Evolutionary conservation across 2,329 filamentous ascomycete genomes (phyloP).

Genomic region (Aspergillus floridensis): DNA sequence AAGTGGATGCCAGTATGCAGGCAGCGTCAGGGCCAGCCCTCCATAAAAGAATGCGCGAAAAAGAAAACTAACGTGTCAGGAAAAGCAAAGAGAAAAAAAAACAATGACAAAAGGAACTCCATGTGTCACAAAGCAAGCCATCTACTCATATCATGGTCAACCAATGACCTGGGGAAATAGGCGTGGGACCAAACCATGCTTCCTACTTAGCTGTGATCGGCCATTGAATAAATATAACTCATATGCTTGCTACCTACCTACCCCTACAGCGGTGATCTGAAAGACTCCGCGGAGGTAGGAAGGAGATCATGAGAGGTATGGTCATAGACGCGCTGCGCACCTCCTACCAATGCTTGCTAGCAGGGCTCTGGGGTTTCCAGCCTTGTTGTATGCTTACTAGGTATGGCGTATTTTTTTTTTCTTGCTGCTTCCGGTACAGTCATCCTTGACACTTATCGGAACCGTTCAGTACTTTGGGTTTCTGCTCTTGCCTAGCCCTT

Average conservation of each 20-base stretch:
- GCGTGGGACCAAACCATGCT: background rate
- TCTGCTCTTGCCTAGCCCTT: no score
- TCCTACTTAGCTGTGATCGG: background rate
- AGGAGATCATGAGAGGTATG: background rate
- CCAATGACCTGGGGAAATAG: background rate
- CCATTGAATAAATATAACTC: background rate
- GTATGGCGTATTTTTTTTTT: no score
- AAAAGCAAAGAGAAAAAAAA: no score
- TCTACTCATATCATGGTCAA: background rate
- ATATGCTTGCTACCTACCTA: background rate
- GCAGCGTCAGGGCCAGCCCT: background rate
- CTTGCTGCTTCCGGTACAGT: no score
- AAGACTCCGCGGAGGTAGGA: background rate
- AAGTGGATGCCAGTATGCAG: background rate
- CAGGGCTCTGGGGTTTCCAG: no score
- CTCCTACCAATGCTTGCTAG: background rate
- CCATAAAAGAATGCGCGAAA: background rate
- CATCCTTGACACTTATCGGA: no score
- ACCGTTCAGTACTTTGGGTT: no score
- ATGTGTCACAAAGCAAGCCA: constrained; percentile 4
- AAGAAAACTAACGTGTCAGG: no score
- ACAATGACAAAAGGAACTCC: background rate
- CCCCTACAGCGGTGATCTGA: background rate
- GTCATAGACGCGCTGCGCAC: background rate
- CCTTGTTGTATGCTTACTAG: background rate